These are phyloP conservation scores for Ogataea chonburiensis DNA, from an alignment of 805 yeast genomes.

Conservation along the genomic window DNA sequence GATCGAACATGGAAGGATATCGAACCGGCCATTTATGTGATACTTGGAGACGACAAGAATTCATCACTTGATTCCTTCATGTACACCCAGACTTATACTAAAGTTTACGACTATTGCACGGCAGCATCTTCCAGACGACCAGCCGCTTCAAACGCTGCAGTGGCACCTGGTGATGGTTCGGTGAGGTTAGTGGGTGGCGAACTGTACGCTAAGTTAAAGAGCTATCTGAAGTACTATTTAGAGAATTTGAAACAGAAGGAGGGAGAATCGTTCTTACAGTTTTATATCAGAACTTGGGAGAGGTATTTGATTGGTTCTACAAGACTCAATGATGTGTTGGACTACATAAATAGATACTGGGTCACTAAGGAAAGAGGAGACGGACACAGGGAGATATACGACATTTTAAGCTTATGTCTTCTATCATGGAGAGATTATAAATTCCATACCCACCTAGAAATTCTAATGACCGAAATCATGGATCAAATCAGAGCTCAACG, in stretches of 20 bases:
- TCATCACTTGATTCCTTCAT: slow-evolving; percentile 64
- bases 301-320: slow-evolving; percentile 90
- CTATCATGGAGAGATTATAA: slow-evolving; percentile 84
- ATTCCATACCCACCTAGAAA: slow-evolving; percentile 63
- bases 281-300: slow-evolving; percentile 86
- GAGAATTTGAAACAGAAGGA: slow-evolving; percentile 47
- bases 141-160: slow-evolving; percentile 23
- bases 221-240: slow-evolving; percentile 63
- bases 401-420: slow-evolving; percentile 84
- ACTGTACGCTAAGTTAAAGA: slow-evolving; percentile 69
- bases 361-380: slow-evolving; percentile 93
- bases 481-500: slow-evolving; percentile 76
- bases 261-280: slow-evolving; percentile 70
- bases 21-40: slow-evolving; percentile 71
- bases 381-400: slow-evolving; percentile 85
- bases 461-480: slow-evolving; percentile 68
- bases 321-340: slow-evolving; percentile 87
- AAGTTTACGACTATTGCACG: slow-evolving; percentile 90
- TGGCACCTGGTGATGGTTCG: slow-evolving; percentile 28
- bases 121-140: slow-evolving; percentile 61
- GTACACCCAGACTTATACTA: slow-evolving; percentile 90
- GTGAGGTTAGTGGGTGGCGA: slow-evolving; percentile 78
- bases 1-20: slow-evolving; percentile 67
- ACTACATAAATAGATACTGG: slow-evolving; percentile 96
- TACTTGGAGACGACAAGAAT: slow-evolving; percentile 63